Base-by-base conservation (phyloP, 108 stramenopile genomes). In the Cyclotella baltica region DNA sequence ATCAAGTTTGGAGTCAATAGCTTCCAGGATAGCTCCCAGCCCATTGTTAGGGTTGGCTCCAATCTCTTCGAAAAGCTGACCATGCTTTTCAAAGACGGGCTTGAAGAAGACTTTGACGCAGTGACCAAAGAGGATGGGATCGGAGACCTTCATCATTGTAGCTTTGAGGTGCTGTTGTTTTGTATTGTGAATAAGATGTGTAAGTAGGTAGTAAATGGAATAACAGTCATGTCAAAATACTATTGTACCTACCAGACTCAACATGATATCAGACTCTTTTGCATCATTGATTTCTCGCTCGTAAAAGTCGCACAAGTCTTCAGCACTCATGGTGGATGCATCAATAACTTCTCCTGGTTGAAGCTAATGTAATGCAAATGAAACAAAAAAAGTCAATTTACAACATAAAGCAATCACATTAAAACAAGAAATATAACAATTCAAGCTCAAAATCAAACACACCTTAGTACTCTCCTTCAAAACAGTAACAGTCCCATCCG, bases 131-230 rank as follows among this genome's bases (percentile, higher is more conserved):
- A 97, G 85, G 83, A 97, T 95, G 2, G 97, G 97, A 76, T 97
- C 97, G 34, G 86, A 88, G 15, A 97, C 86, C 83, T 97, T 97
- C 97, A 97, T 97, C 97, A 97, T 97, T 57, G 97, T 97, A 30
- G 97, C 97, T 77, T 97, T 97, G 18, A 97, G 83, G 71, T 97
- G 97, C 71, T 76, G 47, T 73, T 62, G 23, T 56, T n/a, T 56
- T 56, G 55, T 23, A 1, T n/a, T 11, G 20, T n/a, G 11, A 27
- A 27, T 29, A 38, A 43, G 8, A 38, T n/a, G 3, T 2, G 37
- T 58, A 9, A 71, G 16, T 8, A 5, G 11, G n/a, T 35, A 25
- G 11, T 25, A 5, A n/a, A 0, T 23, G 2, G 11, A 56, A 11
- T 56, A 23, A 56, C 23, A 56, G 36, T 58, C 5, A 22, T 33